Evolutionary conservation across 2,329 filamentous ascomycete genomes (phyloP).

Genomic region (Huntiella savannae): DNA sequence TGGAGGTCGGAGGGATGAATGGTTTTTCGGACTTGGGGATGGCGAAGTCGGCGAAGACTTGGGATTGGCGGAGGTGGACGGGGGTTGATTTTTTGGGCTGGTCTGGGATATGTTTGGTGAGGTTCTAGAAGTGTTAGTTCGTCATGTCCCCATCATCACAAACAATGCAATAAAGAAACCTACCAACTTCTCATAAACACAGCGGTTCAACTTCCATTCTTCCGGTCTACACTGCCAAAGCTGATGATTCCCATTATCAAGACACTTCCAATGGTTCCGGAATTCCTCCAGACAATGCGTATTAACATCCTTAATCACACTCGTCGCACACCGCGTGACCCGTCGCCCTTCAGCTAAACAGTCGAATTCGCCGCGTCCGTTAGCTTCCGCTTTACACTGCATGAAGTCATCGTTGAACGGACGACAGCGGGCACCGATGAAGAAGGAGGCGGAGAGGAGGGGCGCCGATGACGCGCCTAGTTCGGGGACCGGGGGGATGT

Average conservation of each 20-base stretch:
- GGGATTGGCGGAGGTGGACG: constrained; percentile 50
- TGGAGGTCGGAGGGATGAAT: constrained; percentile 14
- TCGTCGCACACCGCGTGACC: constrained; percentile 88
- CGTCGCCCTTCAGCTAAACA: constrained; percentile 93
- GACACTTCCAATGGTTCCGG: constrained; percentile 81
- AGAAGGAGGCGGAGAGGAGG: constrained; percentile 79
- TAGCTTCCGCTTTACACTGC: constrained; percentile 95
- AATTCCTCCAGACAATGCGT: constrained; percentile 84
- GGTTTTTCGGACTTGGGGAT: constrained; percentile 26
- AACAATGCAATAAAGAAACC: constrained; percentile 21
- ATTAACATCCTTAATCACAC: constrained; percentile 91
- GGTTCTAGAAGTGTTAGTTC: constrained; percentile 33
- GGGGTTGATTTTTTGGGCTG: constrained; percentile 50
- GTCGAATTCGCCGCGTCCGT: constrained; percentile 77
- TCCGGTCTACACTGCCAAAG: constrained; percentile 81
- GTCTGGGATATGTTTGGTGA: constrained; percentile 65
- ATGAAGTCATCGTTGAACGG: constrained; percentile 98
- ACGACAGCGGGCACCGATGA: constrained; percentile 89
- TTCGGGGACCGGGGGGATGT: constrained; percentile 84
- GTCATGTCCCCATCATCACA: neutral
- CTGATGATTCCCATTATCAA: constrained; percentile 96
- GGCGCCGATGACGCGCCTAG: constrained; percentile 85
- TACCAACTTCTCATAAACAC: constrained; percentile 91
- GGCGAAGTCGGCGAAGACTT: constrained; percentile 39
- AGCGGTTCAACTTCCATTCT: constrained; percentile 85